phyloP scores from a whole-genome alignment of 768 basidiomycete genomes.

The Termitomyces sp. region DNA sequence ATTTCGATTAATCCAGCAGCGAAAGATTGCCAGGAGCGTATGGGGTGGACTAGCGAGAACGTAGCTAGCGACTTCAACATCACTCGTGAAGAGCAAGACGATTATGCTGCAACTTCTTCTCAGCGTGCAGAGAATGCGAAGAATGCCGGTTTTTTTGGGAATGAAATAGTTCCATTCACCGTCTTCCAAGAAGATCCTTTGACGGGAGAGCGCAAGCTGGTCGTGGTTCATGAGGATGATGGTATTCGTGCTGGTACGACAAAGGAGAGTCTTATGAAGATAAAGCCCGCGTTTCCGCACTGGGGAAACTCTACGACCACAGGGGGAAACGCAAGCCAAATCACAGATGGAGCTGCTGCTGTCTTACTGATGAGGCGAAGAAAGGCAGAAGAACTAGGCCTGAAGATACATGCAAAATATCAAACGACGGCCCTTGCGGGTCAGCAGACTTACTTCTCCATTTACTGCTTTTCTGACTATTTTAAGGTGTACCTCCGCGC shows the following conservation, averaged over 20 bases:
- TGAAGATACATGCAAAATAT: slow-evolving; percentile 74
- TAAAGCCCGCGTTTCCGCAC: slow-evolving; percentile 75
- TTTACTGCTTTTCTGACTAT: background rate
- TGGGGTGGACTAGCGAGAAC: slow-evolving; percentile 91
- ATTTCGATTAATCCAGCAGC: slow-evolving; percentile 51
- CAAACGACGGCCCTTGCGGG: slow-evolving; percentile 68
- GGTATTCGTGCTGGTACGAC: slow-evolving; percentile 76
- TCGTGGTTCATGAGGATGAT: slow-evolving; percentile 67
- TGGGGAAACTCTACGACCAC: slow-evolving; percentile 73
- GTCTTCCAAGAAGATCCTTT: slow-evolving; percentile 53
- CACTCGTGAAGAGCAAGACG: slow-evolving; percentile 71
- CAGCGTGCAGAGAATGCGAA: slow-evolving; percentile 75
- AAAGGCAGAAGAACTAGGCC: slow-evolving; percentile 71
- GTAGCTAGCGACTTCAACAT: slow-evolving; percentile 71
- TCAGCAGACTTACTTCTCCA: slow-evolving; percentile 14
- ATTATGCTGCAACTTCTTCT: slow-evolving; percentile 68
- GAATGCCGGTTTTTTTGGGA: slow-evolving; percentile 53
- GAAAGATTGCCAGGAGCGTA: slow-evolving; percentile 59
- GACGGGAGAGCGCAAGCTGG: slow-evolving; percentile 44
- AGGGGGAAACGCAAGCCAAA: slow-evolving; percentile 82
- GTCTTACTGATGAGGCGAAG: slow-evolving; percentile 74
- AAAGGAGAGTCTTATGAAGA: slow-evolving; percentile 53
- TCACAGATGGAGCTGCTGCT: slow-evolving; percentile 81
- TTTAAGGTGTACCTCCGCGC: slow-evolving; percentile 62
- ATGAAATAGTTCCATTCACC: slow-evolving; percentile 75